Evolutionary conservation across 768 basidiomycete genomes (phyloP), one percentile per base, ranked within the genome.

Genomic region (Serpula lacrymans): DNA sequence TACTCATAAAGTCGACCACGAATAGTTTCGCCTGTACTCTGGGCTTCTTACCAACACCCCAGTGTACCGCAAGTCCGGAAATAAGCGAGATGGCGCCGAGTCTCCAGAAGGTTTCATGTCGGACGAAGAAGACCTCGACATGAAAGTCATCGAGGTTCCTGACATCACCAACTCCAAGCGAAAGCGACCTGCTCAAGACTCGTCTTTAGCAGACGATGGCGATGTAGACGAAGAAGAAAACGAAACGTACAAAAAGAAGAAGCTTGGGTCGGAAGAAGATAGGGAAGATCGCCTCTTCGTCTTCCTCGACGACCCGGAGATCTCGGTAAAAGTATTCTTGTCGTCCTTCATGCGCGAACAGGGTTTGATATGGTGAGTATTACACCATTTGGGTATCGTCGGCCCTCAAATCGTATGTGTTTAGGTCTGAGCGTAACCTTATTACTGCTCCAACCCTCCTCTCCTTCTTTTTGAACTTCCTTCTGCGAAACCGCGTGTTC

Each of bases 291-390:
- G 65, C 20, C 60, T 80, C 38, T 51, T 67, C 0, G 46, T 58
- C 4, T 90, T 90, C 57, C 60, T 90, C 43, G 60, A 71, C 27
- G 70, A 85, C 41, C 84, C 88, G 0, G 83, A 79, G 48, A 58
- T 55, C 7, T 59, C 67, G 22, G 61, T 82, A 39, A 77, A 68
- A 41, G 68, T 86, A 14, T 90, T 88, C 59, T 65, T 90, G 44
- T 83, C 84, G 0, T 83, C 83, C 4, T 74, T 78, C 49, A 82
- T 80, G 63, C 69, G 77, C 25, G 73, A 78, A 39, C 76, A 78
- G 42, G 88, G 88, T 18, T 69, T 85, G 34, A 71, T 80, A 40
- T 88, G 82, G 86, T 85, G 44, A n/a, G 70, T 53, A 7, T 5
- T 36, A 13, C 46, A 38, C 33, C 34, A 6, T 22, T 28, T 36